Conservation (phyloP, 495 filamentous ascomycete species). For the Endocarpon pusillum region DNA sequence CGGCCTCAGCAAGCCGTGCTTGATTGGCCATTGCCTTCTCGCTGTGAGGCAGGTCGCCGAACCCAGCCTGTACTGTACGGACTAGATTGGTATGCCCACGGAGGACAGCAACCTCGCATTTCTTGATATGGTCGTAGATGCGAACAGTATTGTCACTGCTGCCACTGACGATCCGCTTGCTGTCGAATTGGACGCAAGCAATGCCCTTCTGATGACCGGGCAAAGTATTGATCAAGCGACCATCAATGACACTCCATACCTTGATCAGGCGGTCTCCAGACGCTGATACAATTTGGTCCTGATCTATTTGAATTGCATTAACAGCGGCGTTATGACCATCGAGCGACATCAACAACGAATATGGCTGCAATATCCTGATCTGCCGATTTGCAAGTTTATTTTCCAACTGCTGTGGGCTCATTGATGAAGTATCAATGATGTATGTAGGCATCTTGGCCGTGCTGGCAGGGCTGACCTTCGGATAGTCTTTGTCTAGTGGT, state of each 20-base stretch:
- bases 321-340: conserved; percentile 80
- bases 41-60: conserved; percentile 72
- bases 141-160: conserved; percentile 91
- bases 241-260: conserved; percentile 78
- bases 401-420: conserved; percentile 27
- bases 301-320: conserved; percentile 85
- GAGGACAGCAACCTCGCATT: conserved; percentile 75
- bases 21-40: conserved; percentile 52
- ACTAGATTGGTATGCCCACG: conserved; percentile 68
- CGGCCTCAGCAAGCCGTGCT: conserved; percentile 52
- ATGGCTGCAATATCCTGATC: conserved; percentile 31
- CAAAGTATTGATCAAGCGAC: conserved; percentile 55
- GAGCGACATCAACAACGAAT: conserved; percentile 60
- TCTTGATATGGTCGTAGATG: conserved; percentile 73
- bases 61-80: conserved; percentile 83
- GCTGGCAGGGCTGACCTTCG: conserved; percentile 19
- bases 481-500: conserved; percentile 53
- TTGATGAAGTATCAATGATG: conserved; percentile 33
- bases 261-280: conserved; percentile 86
- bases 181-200: conserved; percentile 93
- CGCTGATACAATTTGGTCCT: conserved; percentile 76
- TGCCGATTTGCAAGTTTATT: conserved; percentile 23
- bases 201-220: conserved; percentile 88
- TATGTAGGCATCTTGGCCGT: conserved; percentile 33
- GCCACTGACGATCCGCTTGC: conserved; percentile 87